Evolutionary conservation across 2,329 filamentous ascomycete genomes (phyloP).

Genomic region (Zymoseptoria passerinii): DNA sequence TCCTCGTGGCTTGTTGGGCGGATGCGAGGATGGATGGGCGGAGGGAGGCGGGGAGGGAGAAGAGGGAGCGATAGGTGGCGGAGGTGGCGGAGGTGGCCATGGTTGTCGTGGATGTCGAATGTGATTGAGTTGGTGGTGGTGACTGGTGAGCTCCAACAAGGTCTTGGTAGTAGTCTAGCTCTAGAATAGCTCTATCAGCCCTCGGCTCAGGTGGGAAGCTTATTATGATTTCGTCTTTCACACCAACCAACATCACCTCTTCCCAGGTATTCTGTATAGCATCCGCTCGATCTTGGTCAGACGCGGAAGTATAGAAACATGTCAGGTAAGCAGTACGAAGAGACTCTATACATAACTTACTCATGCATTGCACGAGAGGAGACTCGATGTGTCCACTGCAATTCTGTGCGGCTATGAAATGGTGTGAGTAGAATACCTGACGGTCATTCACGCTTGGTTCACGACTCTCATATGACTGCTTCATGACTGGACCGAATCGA

Average conservation of each 20-base stretch:
- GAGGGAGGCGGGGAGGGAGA: conserved; percentile 22
- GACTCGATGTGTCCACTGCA: background rate
- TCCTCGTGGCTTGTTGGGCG: background rate
- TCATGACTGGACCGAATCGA: background rate
- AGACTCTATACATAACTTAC: too few species aligned
- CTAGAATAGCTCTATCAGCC: background rate
- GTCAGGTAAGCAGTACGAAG: too few species aligned
- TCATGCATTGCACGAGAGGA: background rate
- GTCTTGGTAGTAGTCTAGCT: background rate
- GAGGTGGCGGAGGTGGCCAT: conserved; percentile 2
- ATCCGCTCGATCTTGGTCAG: too few species aligned
- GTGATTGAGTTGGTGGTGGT: background rate
- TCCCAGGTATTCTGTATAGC: too few species aligned
- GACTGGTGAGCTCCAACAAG: too few species aligned
- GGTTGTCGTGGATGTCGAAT: too few species aligned
- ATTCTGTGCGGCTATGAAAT: too few species aligned
- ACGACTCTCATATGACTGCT: background rate
- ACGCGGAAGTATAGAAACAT: too few species aligned
- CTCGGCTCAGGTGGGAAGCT: background rate
- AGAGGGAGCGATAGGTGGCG: conserved; percentile 10
- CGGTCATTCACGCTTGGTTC: background rate
- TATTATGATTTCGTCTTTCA: background rate
- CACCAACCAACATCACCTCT: background rate
- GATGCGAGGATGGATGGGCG: conserved; percentile 21
- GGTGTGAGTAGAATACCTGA: too few species aligned